Conservation (phyloP, 495 filamentous ascomycete genomes). For the Saxophila tyrrhenica region DNA sequence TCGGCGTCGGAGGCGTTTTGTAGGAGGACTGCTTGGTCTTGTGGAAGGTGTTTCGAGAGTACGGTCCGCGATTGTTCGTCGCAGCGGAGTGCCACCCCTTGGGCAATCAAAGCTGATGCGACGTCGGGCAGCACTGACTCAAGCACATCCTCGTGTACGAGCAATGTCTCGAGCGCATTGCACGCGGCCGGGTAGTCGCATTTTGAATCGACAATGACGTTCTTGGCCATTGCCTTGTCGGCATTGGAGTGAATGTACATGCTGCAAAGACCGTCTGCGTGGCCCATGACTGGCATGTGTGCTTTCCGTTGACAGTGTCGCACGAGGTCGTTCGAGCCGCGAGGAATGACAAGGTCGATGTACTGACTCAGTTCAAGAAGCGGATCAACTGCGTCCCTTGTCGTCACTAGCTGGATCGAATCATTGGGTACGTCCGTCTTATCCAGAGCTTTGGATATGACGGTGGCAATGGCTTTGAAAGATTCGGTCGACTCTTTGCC, state of each 20-base stretch:
- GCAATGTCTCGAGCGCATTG: constrained; percentile 80
- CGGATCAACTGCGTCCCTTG: constrained; percentile 75
- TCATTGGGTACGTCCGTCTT: constrained; percentile 68
- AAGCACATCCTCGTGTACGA: constrained; percentile 68
- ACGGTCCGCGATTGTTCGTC: constrained; percentile 55
- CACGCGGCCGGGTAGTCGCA: constrained; percentile 92
- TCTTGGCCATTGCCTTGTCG: constrained; percentile 55
- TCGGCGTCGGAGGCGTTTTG: constrained; percentile 56
- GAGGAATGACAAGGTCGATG: constrained; percentile 91
- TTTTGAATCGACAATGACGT: constrained; percentile 84
- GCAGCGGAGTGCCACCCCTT: constrained; percentile 77
- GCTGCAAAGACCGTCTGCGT: constrained; percentile 88
- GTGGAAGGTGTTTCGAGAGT: constrained; percentile 34
- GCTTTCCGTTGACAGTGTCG: constrained; percentile 79
- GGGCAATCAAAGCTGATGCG: constrained; percentile 56
- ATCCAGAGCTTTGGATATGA: constrained; percentile 69
- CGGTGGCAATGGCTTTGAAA: constrained; percentile 75
- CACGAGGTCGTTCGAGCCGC: constrained; percentile 88
- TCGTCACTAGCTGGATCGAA: constrained; percentile 85
- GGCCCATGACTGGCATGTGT: constrained; percentile 89
- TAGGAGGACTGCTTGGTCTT: constrained; percentile 37
- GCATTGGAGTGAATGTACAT: constrained; percentile 80
- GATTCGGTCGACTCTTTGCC: constrained; percentile 93
- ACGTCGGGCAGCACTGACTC: constrained; percentile 56
- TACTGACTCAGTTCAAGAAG: constrained; percentile 71